Conservation (phyloP, 108 stramenopile species). For the Poteriospumella lacustris region DNA sequence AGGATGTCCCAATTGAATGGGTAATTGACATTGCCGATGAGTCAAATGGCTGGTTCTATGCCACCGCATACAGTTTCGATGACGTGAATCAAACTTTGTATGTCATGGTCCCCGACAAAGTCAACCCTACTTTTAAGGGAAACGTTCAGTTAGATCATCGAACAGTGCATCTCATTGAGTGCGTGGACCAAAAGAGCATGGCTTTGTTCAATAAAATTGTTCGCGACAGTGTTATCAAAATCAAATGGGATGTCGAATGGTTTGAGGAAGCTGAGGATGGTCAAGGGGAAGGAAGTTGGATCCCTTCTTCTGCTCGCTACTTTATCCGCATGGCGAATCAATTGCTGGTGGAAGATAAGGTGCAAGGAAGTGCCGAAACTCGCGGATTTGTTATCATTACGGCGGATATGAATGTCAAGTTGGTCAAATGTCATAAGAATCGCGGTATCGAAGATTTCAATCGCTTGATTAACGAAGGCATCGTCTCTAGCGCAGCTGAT, state of each 20-base stretch:
- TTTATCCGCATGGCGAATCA: constrained; percentile 30
- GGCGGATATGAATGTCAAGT: background rate
- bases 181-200: background rate
- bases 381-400: constrained; percentile 27
- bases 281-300: background rate
- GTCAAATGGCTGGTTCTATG: constrained; percentile 29
- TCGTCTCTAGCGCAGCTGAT: constrained; percentile 1
- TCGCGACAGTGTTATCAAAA: background rate
- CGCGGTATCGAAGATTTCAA: constrained; percentile 2
- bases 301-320: constrained; percentile 18
- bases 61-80: constrained; percentile 24
- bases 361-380: background rate
- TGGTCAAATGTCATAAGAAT: background rate
- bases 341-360: constrained; percentile 23
- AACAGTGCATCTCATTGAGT: constrained; percentile 30
- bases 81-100: background rate
- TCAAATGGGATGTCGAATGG: constrained; percentile 27
- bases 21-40: constrained; percentile 34
- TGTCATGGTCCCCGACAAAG: constrained; percentile 31
- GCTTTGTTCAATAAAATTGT: constrained; percentile 26
- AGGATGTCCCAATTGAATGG: constrained; percentile 26
- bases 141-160: constrained; percentile 20
- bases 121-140: constrained; percentile 20
- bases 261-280: constrained; percentile 18
- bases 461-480: constrained; percentile 15